phyloP scores from a whole-genome alignment of 495 filamentous ascomycete species.

The Aspergillus ostianus region DNA sequence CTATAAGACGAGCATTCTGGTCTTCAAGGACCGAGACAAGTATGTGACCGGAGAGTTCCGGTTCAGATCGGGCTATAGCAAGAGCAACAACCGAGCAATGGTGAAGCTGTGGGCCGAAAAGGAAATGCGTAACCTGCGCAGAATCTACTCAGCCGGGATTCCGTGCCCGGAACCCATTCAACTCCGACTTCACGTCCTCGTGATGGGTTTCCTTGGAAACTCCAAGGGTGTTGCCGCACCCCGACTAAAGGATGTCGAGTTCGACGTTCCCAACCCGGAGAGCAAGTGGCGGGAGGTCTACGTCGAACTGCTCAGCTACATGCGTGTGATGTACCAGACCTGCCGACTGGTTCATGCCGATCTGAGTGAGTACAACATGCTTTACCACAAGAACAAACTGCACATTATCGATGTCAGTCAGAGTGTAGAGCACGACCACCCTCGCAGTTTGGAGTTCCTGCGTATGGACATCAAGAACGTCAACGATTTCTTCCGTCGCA shows the following conservation, averaged over 20 bases:
- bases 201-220: slow-evolving; percentile 91
- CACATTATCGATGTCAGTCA: slow-evolving; percentile 98
- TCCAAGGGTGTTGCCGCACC: slow-evolving; percentile 83
- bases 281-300: slow-evolving; percentile 73
- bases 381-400: slow-evolving; percentile 79
- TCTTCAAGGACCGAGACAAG: slow-evolving; percentile 94
- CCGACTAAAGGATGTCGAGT: slow-evolving; percentile 71
- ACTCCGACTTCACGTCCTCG: slow-evolving; percentile 84
- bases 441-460: slow-evolving; percentile 84
- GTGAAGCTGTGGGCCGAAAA: slow-evolving; percentile 98
- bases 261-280: slow-evolving; percentile 54
- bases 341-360: slow-evolving; percentile 93
- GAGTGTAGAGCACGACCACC: slow-evolving; percentile 94
- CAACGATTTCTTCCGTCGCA: slow-evolving; percentile 82
- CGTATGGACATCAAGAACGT: slow-evolving; percentile 98
- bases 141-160: slow-evolving; percentile 79
- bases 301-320: slow-evolving; percentile 77
- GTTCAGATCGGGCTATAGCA: slow-evolving; percentile 79
- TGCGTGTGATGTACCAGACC: slow-evolving; percentile 86
- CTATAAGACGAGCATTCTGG: slow-evolving; percentile 94
- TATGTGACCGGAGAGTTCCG: slow-evolving; percentile 93
- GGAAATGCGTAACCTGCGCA: slow-evolving; percentile 89
- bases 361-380: slow-evolving; percentile 93
- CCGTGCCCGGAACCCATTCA: slow-evolving; percentile 86
- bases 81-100: slow-evolving; percentile 90